Evolutionary conservation across 2,329 filamentous ascomycete species (phyloP), one percentile per base, ranked within the genome.

Genomic region (Microsporum ferrugineum): DNA sequence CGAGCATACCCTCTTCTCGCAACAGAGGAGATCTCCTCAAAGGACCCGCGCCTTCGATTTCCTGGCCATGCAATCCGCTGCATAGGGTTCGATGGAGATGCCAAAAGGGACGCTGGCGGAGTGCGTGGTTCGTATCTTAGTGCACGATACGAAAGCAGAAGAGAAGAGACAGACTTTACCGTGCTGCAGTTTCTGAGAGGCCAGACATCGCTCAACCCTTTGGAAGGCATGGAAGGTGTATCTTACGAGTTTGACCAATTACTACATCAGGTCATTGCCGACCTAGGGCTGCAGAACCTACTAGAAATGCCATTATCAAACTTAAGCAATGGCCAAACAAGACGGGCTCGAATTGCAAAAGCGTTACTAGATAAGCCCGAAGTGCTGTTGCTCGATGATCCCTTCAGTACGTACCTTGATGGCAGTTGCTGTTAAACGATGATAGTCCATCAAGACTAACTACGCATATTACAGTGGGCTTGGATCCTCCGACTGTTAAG

Each of bases 301-400:
- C 76, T 95, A 0, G 81, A 88, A 43, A 86, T 96, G 71, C 91
- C 92, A 0, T 88, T 97, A 5, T 84, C 88, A 29, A 95, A 94
- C 71, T 76, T 99, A 60, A 96, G 91, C 71, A 96, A 97, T 73
- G 94, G 94, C 0, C 94, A 99, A 74, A 92, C 88, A 5, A 80
- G 92, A 65, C 80, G 94, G 60, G 88, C 92, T 5, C 84, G 89
- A 64, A 96, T 99, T 66, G 94, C 91, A 1, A 88, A 90, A 67
- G 91, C 91, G 0, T 75, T 99, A 58, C 79, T 97, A 62, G 84
- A 80, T 5, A 81, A 82, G 59, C 94, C 94, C 0, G 88, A 95
- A 72, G 81, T 96, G 8, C 71, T 99, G 63, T 79, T 97, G 59
- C 79, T 96, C 1, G 94, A 99, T 74, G 92, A 96, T 68, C 92